Base-by-base conservation (phyloP, 2,329 filamentous ascomycete species). In the Neopestalotiopsis rosae region DNA sequence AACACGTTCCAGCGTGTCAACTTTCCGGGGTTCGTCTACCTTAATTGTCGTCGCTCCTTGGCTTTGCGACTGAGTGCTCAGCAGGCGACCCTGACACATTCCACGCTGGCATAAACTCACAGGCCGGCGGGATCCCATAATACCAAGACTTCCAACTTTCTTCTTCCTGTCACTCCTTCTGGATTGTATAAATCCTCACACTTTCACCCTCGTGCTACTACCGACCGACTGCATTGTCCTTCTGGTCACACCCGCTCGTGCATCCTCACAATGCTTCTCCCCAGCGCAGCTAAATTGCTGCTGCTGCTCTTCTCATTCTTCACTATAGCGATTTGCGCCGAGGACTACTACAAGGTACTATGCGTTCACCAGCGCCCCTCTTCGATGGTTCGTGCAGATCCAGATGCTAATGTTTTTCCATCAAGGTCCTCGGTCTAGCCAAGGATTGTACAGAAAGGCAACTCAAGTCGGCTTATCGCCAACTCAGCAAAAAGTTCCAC, bases 401-500 rank as follows among this genome's bases (percentile, higher is more conserved):
- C 49, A 20, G 40, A 58, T 65, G 24, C 52, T 69, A 52, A 65
- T 56, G 59, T 42, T 67, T 42, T 67, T 72, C 42, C 73, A 28
- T 30, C 30, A 65, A 97, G 90, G 83, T 97, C 69, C 89, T 99
- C 32, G 94, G 92, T 67, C 83, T 99, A 72, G 88, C 91, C 76
- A 94, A 90, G 76, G 86, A 91, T 70, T 95, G 95, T 17, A 91
- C 89, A 61, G 94, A 97, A 67, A 91, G 91, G 76, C 92, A 98
- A 76, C 92, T 99, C 79, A 99, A 99, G 82, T 92, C 93, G 61
- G 95, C 96, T 28, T 99, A 99, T 82, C 90, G 95, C 70, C 91
- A 90, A 70, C 86, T 99, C 12, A 97, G 93, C 84, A 98, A 98
- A 82, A 97, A 97, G 80, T 98, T 89, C 80, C 96, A 99, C 78